These are phyloP conservation scores for Arthroderma sp. DNA, from an alignment of 2,329 filamentous ascomycete species.

Conservation along the genomic window DNA sequence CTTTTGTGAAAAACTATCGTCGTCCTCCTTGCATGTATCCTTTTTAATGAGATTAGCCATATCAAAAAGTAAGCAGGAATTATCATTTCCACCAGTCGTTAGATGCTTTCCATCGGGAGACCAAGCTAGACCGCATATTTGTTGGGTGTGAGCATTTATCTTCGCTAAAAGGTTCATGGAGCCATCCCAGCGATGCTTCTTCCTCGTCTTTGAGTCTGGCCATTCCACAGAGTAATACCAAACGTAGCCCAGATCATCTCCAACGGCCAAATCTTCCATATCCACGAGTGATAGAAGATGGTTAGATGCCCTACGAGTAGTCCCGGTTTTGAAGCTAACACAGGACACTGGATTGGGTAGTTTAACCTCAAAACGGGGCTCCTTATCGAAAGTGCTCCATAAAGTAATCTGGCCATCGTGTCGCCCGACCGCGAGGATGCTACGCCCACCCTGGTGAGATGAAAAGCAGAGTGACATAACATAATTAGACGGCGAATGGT, in stretches of 20 bases:
- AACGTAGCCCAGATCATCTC: conserved; percentile 68
- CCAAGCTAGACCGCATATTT: conserved; percentile 90
- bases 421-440: conserved; percentile 73
- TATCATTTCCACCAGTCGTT: conserved; percentile 86
- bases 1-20: not conserved
- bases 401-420: conserved; percentile 64
- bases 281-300: conserved; percentile 39
- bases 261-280: conserved; percentile 74
- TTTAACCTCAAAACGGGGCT: conserved; percentile 60
- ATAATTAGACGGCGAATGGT: conserved; percentile 35
- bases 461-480: conserved; percentile 88
- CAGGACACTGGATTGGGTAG: conserved; percentile 65
- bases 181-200: conserved; percentile 63
- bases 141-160: conserved; percentile 68
- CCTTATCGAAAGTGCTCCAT: conserved; percentile 55
- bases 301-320: conserved; percentile 38
- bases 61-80: conserved; percentile 71
- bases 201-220: conserved; percentile 42
- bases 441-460: conserved; percentile 57
- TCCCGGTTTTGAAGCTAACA: conserved; percentile 63
- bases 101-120: conserved; percentile 62
- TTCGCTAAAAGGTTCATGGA: conserved; percentile 64
- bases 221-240: conserved; percentile 89
- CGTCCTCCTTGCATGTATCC: not conserved
- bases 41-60: conserved; percentile 42